Percentiles rank a stretch among this genome's conserved stretches.
Evolutionary conservation across 495 filamentous ascomycete species (phyloP).

Genomic region (Emericellopsis terricola): DNA sequence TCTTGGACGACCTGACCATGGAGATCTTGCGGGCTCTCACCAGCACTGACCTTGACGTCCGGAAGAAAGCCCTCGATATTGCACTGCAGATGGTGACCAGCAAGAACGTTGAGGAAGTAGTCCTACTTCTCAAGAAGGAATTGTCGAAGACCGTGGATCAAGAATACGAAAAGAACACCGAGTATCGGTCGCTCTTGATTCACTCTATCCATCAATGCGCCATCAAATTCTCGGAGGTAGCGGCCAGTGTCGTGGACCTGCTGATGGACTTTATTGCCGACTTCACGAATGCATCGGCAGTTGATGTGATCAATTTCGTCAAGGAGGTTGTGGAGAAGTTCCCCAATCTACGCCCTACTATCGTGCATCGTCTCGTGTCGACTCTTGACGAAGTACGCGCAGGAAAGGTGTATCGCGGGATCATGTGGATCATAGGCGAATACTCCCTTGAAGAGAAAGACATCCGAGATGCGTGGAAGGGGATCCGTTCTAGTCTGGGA

Average conservation of each 20-base stretch:
- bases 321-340: slow-evolving; percentile 99
- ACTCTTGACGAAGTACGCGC: slow-evolving; percentile 88
- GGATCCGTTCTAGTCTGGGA: slow-evolving; percentile 80
- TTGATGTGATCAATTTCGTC: slow-evolving; percentile 95
- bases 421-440: slow-evolving; percentile 95
- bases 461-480: slow-evolving; percentile 94
- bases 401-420: slow-evolving; percentile 92
- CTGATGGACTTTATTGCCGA: slow-evolving; percentile 99
- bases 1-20: slow-evolving; percentile 94
- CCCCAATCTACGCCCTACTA: slow-evolving; percentile 69
- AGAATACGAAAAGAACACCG: slow-evolving; percentile 97
- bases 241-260: slow-evolving; percentile 86
- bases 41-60: slow-evolving; percentile 90
- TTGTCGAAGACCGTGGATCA: slow-evolving; percentile 95
- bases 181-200: slow-evolving; percentile 90
- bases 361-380: slow-evolving; percentile 74
- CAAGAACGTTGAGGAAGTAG: slow-evolving; percentile 97
- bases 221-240: slow-evolving; percentile 97
- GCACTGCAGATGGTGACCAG: slow-evolving; percentile 96
- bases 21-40: slow-evolving; percentile 92
- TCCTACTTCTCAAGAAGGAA: slow-evolving; percentile 92
- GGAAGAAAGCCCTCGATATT: slow-evolving; percentile 77
- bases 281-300: slow-evolving; percentile 90
- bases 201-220: slow-evolving; percentile 96
- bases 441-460: slow-evolving; percentile 87